A percentile compares a stretch with the other conserved stretches of the same genome.
Conservation (phyloP, 768 basidiomycete genomes). For the Kwoniella botswanensis region DNA sequence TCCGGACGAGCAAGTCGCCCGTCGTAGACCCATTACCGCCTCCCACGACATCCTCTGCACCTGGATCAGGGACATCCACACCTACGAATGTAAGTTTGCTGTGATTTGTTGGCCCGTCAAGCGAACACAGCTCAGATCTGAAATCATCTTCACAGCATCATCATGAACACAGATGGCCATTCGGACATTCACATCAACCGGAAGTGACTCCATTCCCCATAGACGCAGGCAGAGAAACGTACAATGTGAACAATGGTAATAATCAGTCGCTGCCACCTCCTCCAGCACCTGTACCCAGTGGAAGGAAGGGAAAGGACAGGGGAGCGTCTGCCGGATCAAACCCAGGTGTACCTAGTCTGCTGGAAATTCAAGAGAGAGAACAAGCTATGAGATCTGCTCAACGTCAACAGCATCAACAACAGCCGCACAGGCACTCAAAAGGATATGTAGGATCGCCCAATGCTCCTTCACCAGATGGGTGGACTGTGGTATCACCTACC, state of each 20-base stretch:
- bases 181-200: constrained; percentile 20
- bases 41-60: constrained; percentile 22
- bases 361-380: constrained; percentile 36
- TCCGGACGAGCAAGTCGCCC: constrained; percentile 42
- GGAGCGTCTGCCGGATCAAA: constrained; percentile 9
- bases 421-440: constrained; percentile 4
- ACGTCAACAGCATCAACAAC: constrained; percentile 21
- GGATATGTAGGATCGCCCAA: constrained; percentile 5
- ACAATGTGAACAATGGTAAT: neutral
- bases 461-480: constrained; percentile 7
- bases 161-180: constrained; percentile 22
- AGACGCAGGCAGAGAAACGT: constrained; percentile 33
- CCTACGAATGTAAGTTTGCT: constrained; percentile 15
- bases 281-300: constrained; percentile 2
- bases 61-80: constrained; percentile 22
- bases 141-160: constrained; percentile 20
- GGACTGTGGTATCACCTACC: constrained; percentile 11
- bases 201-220: constrained; percentile 45
- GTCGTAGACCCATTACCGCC: constrained; percentile 45
- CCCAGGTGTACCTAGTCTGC: constrained; percentile 29
- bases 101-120: neutral
- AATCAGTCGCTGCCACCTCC: constrained; percentile 18
- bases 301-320: constrained; percentile 30
- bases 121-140: neutral
- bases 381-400: constrained; percentile 23